These are phyloP conservation scores for Macrolepiota albuminosa DNA, from an alignment of 768 basidiomycete genomes.

Conservation along the genomic window DNA sequence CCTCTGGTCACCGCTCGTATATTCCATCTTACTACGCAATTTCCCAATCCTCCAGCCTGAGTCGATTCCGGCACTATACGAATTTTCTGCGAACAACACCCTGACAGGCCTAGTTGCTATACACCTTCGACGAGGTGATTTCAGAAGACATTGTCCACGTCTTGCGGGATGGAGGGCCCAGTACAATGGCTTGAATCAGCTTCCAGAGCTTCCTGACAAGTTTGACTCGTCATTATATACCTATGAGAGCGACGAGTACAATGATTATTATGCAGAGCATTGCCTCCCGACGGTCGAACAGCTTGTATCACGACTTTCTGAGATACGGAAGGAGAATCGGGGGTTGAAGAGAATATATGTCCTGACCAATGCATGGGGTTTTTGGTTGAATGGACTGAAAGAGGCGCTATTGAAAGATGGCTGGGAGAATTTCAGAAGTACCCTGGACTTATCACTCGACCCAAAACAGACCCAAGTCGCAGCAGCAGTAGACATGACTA, in stretches of 20 bases:
- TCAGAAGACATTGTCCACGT: constrained; percentile 47
- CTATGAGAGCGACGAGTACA: constrained; percentile 12
- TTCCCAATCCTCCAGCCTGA: constrained; percentile 35
- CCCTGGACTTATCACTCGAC: constrained; percentile 36
- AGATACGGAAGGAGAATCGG: constrained; percentile 24
- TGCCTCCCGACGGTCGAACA: constrained; percentile 35
- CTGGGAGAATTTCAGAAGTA: constrained; percentile 45
- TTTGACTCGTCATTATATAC: constrained; percentile 28
- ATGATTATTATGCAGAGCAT: constrained; percentile 29
- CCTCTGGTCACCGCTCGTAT: constrained; percentile 59
- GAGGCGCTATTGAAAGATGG: constrained; percentile 37
- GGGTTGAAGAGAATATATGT: constrained; percentile 27
- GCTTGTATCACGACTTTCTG: constrained; percentile 29
- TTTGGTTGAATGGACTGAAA: constrained; percentile 35
- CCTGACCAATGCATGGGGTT: constrained; percentile 47
- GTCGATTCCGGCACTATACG: constrained; percentile 18
- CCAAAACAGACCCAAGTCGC: constrained; percentile 41
- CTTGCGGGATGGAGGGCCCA: constrained; percentile 37
- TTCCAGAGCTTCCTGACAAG: constrained; percentile 34
- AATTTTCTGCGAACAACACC: constrained; percentile 16
- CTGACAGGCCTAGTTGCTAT: constrained; percentile 46
- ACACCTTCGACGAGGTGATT: constrained; percentile 56
- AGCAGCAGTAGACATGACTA: constrained; percentile 57
- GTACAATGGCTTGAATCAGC: constrained; percentile 50
- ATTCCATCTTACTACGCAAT: constrained; percentile 45